Percentiles rank a stretch among this genome's conserved stretches.
Conservation (phyloP, 495 filamentous ascomycete genomes). For the Aspergillus cristatus region DNA sequence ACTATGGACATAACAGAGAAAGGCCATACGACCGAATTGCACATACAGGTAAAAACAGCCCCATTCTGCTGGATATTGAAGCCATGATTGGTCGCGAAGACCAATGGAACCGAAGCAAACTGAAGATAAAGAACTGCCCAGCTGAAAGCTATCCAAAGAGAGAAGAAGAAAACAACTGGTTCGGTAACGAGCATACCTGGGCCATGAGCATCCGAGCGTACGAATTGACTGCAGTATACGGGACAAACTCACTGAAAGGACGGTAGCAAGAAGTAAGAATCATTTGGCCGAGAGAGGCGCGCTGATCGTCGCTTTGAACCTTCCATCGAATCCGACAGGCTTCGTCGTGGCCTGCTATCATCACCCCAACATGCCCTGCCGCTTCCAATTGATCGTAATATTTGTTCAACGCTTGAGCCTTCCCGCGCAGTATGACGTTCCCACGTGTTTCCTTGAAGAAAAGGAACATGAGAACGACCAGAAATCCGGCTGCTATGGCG, state of each 20-base stretch:
- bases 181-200: constrained; percentile 73
- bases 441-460: constrained; percentile 80
- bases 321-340: constrained; percentile 69
- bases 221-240: too few species aligned
- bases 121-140: constrained; percentile 88
- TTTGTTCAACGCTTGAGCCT: constrained; percentile 61
- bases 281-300: constrained; percentile 58
- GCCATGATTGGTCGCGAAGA: constrained; percentile 62
- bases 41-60: constrained; percentile 56
- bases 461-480: constrained; percentile 54
- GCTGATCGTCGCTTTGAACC: constrained; percentile 75
- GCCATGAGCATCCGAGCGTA: not conserved
- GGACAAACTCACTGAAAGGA: constrained; percentile 65
- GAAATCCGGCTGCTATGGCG: constrained; percentile 54
- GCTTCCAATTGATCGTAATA: constrained; percentile 71
- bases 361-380: constrained; percentile 51
- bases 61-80: constrained; percentile 61
- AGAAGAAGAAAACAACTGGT: constrained; percentile 92
- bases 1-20: not conserved
- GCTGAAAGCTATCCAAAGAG: constrained; percentile 78
- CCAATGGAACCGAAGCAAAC: constrained; percentile 67
- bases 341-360: constrained; percentile 20
- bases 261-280: constrained; percentile 64
- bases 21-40: not conserved
- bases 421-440: constrained; percentile 69